phyloP scores from a whole-genome alignment of 192 early-diverging fungal genomes.

The Rhizoclosmatium globosum region DNA sequence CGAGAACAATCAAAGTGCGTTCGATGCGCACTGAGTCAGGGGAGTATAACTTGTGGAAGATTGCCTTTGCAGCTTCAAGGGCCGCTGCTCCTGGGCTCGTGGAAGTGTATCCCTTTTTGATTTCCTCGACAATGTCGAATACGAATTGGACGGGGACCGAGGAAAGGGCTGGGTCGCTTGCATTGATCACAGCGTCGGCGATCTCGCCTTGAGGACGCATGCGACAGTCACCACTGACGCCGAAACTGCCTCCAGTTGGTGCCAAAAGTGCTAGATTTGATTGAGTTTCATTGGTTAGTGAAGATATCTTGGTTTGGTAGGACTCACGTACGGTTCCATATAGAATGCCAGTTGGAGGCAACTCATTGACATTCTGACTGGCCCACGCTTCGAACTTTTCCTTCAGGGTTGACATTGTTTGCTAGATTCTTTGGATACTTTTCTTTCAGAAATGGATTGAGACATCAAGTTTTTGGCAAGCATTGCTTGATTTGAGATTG shows the following conservation, averaged over 20 bases:
- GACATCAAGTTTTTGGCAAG: too few species aligned
- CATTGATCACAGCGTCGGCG: conserved; percentile 4
- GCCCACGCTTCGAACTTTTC: background rate
- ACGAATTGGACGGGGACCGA: background rate
- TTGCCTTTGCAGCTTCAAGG: background rate
- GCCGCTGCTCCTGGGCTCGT: background rate
- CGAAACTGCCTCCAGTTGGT: background rate
- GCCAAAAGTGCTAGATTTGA: background rate
- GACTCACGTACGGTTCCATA: too few species aligned
- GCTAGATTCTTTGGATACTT: too few species aligned
- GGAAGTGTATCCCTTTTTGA: background rate
- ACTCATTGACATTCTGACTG: background rate
- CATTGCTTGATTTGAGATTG: too few species aligned
- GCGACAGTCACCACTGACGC: background rate
- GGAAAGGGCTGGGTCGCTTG: background rate
- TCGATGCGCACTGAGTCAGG: background rate
- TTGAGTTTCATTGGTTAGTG: background rate
- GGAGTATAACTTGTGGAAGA: background rate
- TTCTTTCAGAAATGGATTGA: too few species aligned
- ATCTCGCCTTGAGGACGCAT: conserved; percentile 1
- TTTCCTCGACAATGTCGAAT: conserved; percentile 3
- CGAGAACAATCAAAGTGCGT: background rate
- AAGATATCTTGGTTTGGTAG: background rate
- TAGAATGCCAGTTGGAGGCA: background rate
- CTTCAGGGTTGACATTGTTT: background rate